These are phyloP conservation scores for Lepidium campestre DNA, from an alignment of 441 rosid species.

Conservation along the genomic window DNA sequence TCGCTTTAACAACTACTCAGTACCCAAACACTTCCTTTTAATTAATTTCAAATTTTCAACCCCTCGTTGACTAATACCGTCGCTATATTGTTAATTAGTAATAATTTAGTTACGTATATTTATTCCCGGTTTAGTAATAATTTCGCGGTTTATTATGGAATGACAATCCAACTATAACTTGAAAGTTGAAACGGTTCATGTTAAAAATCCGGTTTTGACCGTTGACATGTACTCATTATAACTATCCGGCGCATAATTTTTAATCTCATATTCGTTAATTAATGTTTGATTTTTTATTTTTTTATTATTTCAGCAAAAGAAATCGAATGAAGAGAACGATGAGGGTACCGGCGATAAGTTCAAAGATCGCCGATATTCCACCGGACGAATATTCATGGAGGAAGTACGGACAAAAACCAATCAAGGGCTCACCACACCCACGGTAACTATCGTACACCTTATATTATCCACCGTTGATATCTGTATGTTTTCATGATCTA, in stretches of 20 bases:
- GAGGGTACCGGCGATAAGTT: slow-evolving; percentile 84
- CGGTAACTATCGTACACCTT: slow-evolving; percentile 39
- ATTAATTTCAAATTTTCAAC: slow-evolving; percentile 4
- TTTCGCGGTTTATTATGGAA: neutral
- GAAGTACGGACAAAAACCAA: slow-evolving; percentile 96
- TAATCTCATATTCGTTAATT: neutral
- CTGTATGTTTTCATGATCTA: neutral
- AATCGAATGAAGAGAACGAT: slow-evolving; percentile 67
- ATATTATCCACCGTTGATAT: neutral
- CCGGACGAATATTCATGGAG: slow-evolving; percentile 94
- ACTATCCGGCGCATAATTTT: neutral
- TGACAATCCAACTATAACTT: neutral
- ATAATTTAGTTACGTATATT: neutral
- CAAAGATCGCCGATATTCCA: slow-evolving; percentile 91
- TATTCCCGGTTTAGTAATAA: slow-evolving; percentile 6
- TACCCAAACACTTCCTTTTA: neutral
- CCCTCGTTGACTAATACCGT: slow-evolving; percentile 15
- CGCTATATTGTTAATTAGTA: neutral
- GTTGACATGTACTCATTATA: neutral
- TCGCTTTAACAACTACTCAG: slow-evolving; percentile 14
- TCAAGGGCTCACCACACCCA: slow-evolving; percentile 94
- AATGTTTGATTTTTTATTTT: neutral
- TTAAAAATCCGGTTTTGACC: neutral
- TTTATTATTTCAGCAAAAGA: slow-evolving; percentile 38
- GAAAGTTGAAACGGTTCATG: neutral